These are phyloP conservation scores for Eutrema yunnanense DNA, from an alignment of 345 rosid genomes.

Conservation along the genomic window DNA sequence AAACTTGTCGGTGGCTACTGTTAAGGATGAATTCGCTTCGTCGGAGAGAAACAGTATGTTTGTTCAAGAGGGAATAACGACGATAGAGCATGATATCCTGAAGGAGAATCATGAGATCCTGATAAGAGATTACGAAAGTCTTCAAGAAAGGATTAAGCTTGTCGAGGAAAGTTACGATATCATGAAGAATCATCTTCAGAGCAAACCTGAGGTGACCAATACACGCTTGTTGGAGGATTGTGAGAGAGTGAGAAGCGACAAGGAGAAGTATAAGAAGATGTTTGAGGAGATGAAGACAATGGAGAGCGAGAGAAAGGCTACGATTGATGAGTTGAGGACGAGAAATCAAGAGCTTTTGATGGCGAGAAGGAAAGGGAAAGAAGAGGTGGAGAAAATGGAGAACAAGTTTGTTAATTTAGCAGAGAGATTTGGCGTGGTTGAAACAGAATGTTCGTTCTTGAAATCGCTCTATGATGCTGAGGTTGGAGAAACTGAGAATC, in stretches of 20 bases:
- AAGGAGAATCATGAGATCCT: conserved; percentile 19
- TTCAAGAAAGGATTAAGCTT: neutral
- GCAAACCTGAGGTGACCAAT: neutral
- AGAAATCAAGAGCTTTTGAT: neutral
- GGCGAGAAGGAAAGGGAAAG: neutral
- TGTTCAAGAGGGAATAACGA: neutral
- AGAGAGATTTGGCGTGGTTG: neutral
- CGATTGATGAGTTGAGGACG: neutral
- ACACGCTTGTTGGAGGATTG: neutral
- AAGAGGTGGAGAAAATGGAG: neutral
- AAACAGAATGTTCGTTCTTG: neutral
- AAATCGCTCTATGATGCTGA: neutral
- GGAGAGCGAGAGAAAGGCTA: neutral
- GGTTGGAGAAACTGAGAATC: neutral
- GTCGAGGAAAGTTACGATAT: neutral
- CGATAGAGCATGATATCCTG: neutral
- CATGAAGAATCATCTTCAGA: neutral
- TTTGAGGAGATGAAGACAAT: neutral
- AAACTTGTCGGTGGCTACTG: neutral
- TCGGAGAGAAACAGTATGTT: neutral
- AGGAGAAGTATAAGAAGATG: neutral
- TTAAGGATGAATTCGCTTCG: neutral
- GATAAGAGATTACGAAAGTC: neutral
- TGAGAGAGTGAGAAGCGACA: neutral
- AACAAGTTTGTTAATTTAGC: neutral